Percentiles rank a stretch among this genome's conserved stretches.
These are phyloP conservation scores for Salmacisia buchloeana DNA, from an alignment of 1,284 basidiomycete genomes.

Conservation along the genomic window DNA sequence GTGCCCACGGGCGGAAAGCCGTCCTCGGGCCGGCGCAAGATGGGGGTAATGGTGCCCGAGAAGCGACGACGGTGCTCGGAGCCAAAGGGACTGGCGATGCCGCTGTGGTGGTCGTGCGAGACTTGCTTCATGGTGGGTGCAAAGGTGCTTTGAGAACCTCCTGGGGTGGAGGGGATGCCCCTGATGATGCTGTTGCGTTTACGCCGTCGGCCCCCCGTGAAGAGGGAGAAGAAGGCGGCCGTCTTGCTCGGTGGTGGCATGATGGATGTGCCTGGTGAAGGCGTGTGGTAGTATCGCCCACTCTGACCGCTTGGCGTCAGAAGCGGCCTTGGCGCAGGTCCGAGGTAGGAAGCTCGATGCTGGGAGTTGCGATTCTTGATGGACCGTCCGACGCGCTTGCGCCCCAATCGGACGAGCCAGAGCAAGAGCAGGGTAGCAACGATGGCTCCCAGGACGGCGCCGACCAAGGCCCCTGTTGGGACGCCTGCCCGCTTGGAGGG, in stretches of 20 bases:
- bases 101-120: background rate
- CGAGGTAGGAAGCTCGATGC: conserved; percentile 2
- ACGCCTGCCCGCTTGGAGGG: background rate
- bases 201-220: background rate
- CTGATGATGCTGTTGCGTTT: background rate
- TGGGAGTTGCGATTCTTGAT: background rate
- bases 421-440: background rate
- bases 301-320: background rate
- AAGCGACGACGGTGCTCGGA: background rate
- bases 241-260: background rate
- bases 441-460: conserved; percentile 5
- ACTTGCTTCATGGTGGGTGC: background rate
- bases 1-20: conserved; percentile 2
- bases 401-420: background rate
- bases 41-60: background rate
- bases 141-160: no score
- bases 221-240: background rate
- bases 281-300: conserved; percentile 3
- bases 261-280: background rate
- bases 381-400: background rate
- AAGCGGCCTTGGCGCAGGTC: background rate
- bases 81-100: background rate
- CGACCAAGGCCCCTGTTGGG: background rate
- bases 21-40: conserved; percentile 4
- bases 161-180: no score